Conservation (phyloP, 192 early-diverging fungal species). For the Coemansia sp. region DNA sequence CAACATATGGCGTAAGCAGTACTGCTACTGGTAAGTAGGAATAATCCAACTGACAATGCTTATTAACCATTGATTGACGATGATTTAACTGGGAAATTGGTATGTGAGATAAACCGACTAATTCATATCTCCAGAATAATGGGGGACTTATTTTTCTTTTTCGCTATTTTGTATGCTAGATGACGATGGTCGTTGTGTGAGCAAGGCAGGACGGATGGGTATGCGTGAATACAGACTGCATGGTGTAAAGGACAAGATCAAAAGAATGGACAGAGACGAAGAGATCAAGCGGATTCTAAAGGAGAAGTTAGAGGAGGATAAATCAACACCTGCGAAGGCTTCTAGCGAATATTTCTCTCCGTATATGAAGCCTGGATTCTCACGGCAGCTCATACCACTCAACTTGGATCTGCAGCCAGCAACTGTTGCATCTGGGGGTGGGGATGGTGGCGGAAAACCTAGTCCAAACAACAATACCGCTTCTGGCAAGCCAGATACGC, state of each 20-base stretch:
- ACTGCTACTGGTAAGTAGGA: constrained; percentile 1
- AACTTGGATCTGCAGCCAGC: constrained; percentile 9
- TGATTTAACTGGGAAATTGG: too few species aligned
- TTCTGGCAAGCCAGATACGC: not conserved
- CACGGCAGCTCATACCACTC: constrained; percentile 36
- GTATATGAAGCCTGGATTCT: constrained; percentile 26
- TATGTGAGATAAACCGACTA: not conserved
- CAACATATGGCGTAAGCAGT: not conserved
- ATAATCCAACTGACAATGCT: too few species aligned
- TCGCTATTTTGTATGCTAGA: not conserved
- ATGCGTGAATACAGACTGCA: constrained; percentile 15
- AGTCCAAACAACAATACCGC: not conserved
- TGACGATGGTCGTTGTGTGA: constrained; percentile 16
- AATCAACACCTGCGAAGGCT: not conserved
- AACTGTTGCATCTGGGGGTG: not conserved
- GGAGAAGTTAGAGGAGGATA: constrained; percentile 4
- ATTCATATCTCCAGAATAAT: not conserved
- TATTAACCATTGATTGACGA: too few species aligned
- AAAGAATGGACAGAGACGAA: constrained; percentile 20
- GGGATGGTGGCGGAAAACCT: not conserved
- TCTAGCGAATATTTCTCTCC: not conserved
- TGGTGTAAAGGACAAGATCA: constrained; percentile 18
- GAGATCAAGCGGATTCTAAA: constrained; percentile 21
- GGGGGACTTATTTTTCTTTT: not conserved
- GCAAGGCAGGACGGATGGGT: constrained; percentile 12